A percentile compares a stretch with the other conserved stretches of the same genome.
Evolutionary conservation across 495 filamentous ascomycete species (phyloP).

Genomic region (Aspergillus hancockii): DNA sequence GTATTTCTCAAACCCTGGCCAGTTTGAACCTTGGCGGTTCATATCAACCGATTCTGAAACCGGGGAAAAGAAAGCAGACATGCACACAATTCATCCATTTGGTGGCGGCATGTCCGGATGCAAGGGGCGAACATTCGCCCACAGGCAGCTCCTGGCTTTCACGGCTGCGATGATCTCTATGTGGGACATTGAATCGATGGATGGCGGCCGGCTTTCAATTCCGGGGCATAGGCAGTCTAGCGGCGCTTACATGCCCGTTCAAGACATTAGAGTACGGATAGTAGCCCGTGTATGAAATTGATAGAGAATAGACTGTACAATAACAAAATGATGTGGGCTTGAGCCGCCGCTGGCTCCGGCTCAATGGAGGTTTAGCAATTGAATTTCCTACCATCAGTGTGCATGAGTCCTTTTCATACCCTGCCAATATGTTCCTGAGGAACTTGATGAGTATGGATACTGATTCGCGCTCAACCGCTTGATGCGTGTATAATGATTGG

Average conservation of each 20-base stretch:
- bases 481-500: conserved; percentile 66
- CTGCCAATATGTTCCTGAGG: conserved; percentile 68
- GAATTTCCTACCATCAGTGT: conserved; percentile 70
- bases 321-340: background rate
- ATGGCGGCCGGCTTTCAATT: conserved; percentile 27
- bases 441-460: conserved; percentile 75
- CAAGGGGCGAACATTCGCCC: conserved; percentile 51
- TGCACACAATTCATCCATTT: conserved; percentile 41
- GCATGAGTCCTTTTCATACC: conserved; percentile 61
- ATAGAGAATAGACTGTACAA: conserved; percentile 2
- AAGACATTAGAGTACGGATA: conserved; percentile 40
- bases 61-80: conserved; percentile 26
- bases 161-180: conserved; percentile 48
- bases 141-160: conserved; percentile 50
- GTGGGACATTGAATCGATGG: conserved; percentile 52
- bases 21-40: conserved; percentile 55
- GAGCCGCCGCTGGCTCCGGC: conserved; percentile 35
- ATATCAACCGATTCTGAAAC: conserved; percentile 42
- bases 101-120: conserved; percentile 47
- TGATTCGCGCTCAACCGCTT: conserved; percentile 65
- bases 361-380: conserved; percentile 60
- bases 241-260: conserved; percentile 38
- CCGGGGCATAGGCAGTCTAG: conserved; percentile 36
- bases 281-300: conserved; percentile 28
- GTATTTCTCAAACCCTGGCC: conserved; percentile 49